Evolutionary conservation across 1,284 basidiomycete genomes (phyloP).

Genomic region (Anthracocystis panici-leucophaei): DNA sequence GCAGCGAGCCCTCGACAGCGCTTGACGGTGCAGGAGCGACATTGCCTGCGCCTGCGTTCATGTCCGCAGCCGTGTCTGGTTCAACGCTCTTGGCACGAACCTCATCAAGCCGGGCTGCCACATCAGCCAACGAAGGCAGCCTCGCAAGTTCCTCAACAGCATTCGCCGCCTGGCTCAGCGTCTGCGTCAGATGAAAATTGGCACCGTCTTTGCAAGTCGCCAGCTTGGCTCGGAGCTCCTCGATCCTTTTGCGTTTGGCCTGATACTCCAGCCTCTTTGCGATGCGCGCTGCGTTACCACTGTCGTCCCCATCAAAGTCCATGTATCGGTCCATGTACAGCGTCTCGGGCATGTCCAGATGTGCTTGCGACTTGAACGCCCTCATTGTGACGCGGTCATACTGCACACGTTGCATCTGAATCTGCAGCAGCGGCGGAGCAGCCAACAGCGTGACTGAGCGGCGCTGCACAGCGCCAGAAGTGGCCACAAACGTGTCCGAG

Average conservation of each 20-base stretch:
- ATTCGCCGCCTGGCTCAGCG: slow-evolving; percentile 39
- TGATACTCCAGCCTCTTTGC: slow-evolving; percentile 75
- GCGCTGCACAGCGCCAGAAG: slow-evolving; percentile 84
- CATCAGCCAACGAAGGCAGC: slow-evolving; percentile 30
- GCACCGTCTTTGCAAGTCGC: slow-evolving; percentile 44
- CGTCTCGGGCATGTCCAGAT: slow-evolving; percentile 87
- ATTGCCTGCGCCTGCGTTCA: not conserved
- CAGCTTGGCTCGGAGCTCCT: slow-evolving; percentile 34
- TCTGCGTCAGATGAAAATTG: slow-evolving; percentile 35
- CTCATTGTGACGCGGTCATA: slow-evolving; percentile 90
- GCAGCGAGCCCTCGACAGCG: not conserved
- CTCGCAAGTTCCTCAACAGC: slow-evolving; percentile 35
- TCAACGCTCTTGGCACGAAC: slow-evolving; percentile 14
- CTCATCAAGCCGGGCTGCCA: slow-evolving; percentile 28
- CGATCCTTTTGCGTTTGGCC: slow-evolving; percentile 39
- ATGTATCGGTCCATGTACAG: slow-evolving; percentile 93
- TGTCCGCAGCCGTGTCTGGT: not conserved
- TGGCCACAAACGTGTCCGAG: slow-evolving; percentile 80
- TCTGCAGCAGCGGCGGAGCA: slow-evolving; percentile 89
- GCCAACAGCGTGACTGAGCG: slow-evolving; percentile 90
- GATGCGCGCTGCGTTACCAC: slow-evolving; percentile 72
- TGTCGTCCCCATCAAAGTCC: slow-evolving; percentile 76
- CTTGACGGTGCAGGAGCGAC: not conserved
- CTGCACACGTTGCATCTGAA: slow-evolving; percentile 95
- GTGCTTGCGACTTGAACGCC: slow-evolving; percentile 95